phyloP scores from a whole-genome alignment of 148 eudicot species.

The Rhododendron mucronatum region DNA sequence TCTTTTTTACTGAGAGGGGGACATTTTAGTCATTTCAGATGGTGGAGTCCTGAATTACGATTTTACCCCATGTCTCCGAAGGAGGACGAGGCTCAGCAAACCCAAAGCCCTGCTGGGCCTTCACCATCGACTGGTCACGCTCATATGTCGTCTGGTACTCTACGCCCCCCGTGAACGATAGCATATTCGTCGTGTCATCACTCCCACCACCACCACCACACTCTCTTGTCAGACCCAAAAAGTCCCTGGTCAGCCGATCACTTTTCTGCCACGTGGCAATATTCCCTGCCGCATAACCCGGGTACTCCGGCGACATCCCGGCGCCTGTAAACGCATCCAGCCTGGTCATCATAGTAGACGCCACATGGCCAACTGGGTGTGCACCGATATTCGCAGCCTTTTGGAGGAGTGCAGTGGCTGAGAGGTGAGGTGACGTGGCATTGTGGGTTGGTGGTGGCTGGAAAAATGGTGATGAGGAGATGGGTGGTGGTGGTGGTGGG shows the following conservation, averaged over 20 bases:
- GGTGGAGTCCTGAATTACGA: background rate
- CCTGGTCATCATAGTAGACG: constrained; percentile 30
- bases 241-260: constrained; percentile 68
- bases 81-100: constrained; percentile 30
- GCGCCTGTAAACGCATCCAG: background rate
- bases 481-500: constrained; percentile 17
- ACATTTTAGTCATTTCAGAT: background rate
- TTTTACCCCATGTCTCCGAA: constrained; percentile 30
- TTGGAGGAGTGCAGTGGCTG: constrained; percentile 86
- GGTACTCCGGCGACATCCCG: constrained; percentile 19
- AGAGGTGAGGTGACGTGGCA: constrained; percentile 40
- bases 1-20: background rate
- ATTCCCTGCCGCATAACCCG: constrained; percentile 8
- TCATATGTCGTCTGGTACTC: constrained; percentile 31
- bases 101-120: constrained; percentile 43
- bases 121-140: constrained; percentile 33
- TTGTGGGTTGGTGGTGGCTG: constrained; percentile 12
- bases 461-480: constrained; percentile 18
- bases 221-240: constrained; percentile 52
- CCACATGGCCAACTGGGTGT: constrained; percentile 23
- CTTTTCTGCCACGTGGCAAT: constrained; percentile 50
- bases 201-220: background rate
- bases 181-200: constrained; percentile 25
- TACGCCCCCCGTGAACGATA: constrained; percentile 44
- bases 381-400: constrained; percentile 61